phyloP scores from a whole-genome alignment of 1,284 basidiomycete species.

The Amylostereum chailletii region DNA sequence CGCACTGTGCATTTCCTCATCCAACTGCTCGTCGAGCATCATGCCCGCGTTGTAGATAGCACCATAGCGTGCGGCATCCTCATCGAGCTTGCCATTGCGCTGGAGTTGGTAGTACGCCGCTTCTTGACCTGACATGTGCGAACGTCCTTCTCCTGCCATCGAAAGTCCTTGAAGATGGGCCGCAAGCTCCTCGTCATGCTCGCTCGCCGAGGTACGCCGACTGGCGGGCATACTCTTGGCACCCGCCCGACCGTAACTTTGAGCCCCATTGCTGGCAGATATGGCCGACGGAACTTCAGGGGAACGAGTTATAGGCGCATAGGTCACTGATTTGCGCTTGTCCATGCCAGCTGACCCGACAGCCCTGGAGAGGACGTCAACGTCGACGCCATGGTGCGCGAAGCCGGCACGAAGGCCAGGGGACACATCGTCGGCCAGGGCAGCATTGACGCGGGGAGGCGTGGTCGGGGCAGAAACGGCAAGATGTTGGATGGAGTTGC shows the following conservation, averaged over 20 bases:
- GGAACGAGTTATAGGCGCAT: conserved; percentile 67
- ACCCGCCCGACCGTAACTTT: conserved; percentile 52
- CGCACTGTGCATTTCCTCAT: conserved; percentile 86
- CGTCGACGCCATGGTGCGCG: conserved; percentile 43
- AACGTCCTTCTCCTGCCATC: conserved; percentile 53
- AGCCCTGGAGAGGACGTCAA: conserved; percentile 51
- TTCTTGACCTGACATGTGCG: conserved; percentile 34
- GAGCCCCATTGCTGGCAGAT: conserved; percentile 30
- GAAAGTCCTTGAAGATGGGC: conserved; percentile 62
- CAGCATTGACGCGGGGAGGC: conserved; percentile 66
- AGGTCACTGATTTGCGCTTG: conserved; percentile 82
- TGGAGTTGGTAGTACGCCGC: conserved; percentile 29
- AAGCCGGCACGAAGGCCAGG: conserved; percentile 32
- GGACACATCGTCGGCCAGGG: conserved; percentile 38
- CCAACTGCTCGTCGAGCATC: conserved; percentile 84
- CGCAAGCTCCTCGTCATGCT: conserved; percentile 73
- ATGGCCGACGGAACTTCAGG: conserved; percentile 44
- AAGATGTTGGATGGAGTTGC: conserved; percentile 50
- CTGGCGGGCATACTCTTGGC: conserved; percentile 87
- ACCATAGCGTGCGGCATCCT: conserved; percentile 46
- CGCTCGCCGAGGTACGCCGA: conserved; percentile 72
- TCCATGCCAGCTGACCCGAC: conserved; percentile 56
- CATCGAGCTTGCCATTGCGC: conserved; percentile 35
- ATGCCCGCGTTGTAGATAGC: conserved; percentile 71
- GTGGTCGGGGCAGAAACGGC: conserved; percentile 79